Conservation (phyloP, 2,329 filamentous ascomycete genomes). For the Mycocentrospora acerina region DNA sequence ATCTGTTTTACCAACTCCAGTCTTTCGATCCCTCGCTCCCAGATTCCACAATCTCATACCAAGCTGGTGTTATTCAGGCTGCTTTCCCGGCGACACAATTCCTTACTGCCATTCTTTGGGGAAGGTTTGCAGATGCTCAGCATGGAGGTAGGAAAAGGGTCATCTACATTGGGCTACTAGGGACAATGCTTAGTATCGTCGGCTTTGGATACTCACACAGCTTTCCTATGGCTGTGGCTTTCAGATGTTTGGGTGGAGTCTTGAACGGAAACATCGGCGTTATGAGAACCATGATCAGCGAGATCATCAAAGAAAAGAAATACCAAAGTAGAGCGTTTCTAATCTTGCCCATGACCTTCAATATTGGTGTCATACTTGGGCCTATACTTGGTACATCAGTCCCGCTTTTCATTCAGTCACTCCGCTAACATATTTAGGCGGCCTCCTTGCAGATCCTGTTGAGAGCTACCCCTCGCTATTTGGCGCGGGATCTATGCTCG, state of each 20-base stretch:
- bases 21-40: constrained; percentile 66
- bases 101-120: constrained; percentile 80
- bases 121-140: constrained; percentile 66
- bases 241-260: constrained; percentile 65
- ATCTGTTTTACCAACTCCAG: constrained; percentile 87
- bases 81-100: constrained; percentile 83
- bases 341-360: constrained; percentile 68
- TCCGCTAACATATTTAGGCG: constrained; percentile 53
- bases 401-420: background rate
- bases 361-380: constrained; percentile 54
- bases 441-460: constrained; percentile 67
- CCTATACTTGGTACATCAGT: constrained; percentile 37
- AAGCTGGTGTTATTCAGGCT: constrained; percentile 76
- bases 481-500: constrained; percentile 59
- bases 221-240: constrained; percentile 64
- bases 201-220: constrained; percentile 69
- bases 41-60: constrained; percentile 68
- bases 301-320: constrained; percentile 71
- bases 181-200: constrained; percentile 65
- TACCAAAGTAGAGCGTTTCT: constrained; percentile 59
- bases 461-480: constrained; percentile 64
- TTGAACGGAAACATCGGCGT: constrained; percentile 74
- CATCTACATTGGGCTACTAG: constrained; percentile 72
- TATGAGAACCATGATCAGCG: constrained; percentile 72
- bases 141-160: constrained; percentile 71